Base-by-base conservation (phyloP, 164 flowering plant species). In the Magnolia officinalis region DNA sequence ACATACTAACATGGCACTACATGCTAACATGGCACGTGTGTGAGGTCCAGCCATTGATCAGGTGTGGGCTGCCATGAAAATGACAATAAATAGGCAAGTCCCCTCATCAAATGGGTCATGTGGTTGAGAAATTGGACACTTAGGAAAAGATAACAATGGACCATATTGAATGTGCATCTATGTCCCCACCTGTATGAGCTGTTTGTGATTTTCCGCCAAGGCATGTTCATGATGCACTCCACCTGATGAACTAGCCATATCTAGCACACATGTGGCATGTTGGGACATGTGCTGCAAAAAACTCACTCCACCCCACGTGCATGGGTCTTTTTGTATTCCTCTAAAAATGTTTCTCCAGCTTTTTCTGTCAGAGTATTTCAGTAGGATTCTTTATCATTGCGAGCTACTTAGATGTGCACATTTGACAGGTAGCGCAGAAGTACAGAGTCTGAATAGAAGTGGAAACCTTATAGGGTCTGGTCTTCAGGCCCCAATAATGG, bases 401-500 rank as follows among this genome's bases (percentile, higher is more conserved):
- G 78, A 74, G 68, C 37, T 73, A 75, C 79, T 73, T 72, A 78
- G 82, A 79, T 71, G 31, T 75, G 21, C 78, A 2, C 18, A 72
- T 76, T 76, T 84, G 59, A 71, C 69, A 72, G 86, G 76, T 74
- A 63, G 50, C 63, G 52, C 71, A 69, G 83, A 80, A 67, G 80
- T 81, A 52, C 83, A 68, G 51, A 77, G 21, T 77, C 61, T 78
- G 55, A 79, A 73, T 77, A 72, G 85, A 83, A 70, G 77, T 64
- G 77, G 79, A 67, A 82, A 81, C 77, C 83, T 81, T 67, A 63
- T 76, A 14, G 85, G 85, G 9, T 70, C 81, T 78, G 82, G 79
- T 64, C 74, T 74, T 70, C 86, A 77, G 67, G 77, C 83, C 61
- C 77, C 89, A 70, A 49, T 67, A 69, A 64, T 77, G 63, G 90